phyloP scores from a whole-genome alignment of 1,284 basidiomycete genomes.

The Chondrostereum purpureum region DNA sequence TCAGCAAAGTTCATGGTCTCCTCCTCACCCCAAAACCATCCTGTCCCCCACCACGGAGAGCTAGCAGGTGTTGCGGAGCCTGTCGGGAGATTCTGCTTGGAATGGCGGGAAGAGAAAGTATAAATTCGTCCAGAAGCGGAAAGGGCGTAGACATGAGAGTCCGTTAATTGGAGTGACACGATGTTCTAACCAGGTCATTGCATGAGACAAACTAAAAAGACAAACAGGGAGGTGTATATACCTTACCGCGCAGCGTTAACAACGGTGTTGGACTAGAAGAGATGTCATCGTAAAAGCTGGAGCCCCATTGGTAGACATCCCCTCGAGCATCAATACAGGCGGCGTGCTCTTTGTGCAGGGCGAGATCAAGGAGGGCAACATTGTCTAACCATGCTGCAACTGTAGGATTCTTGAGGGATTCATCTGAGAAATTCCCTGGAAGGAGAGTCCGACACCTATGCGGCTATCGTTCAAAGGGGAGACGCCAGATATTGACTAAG shows the following conservation, averaged over 20 bases:
- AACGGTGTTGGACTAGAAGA: slow-evolving; percentile 28
- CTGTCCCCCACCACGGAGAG: slow-evolving; percentile 46
- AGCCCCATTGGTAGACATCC: slow-evolving; percentile 88
- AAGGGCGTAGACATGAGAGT: slow-evolving; percentile 63
- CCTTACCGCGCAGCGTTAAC: slow-evolving; percentile 68
- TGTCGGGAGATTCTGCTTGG: slow-evolving; percentile 38
- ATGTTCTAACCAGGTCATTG: slow-evolving; percentile 63
- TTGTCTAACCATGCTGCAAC: slow-evolving; percentile 50
- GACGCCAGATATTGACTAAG: neutral
- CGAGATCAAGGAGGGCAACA: slow-evolving; percentile 71
- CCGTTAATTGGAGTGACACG: slow-evolving; percentile 48
- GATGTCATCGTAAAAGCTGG: slow-evolving; percentile 42
- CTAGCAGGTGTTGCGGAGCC: slow-evolving; percentile 33
- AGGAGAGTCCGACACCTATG: slow-evolving; percentile 40
- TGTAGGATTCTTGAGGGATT: slow-evolving; percentile 41
- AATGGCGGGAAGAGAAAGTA: slow-evolving; percentile 44
- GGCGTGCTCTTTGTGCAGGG: slow-evolving; percentile 67
- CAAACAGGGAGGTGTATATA: slow-evolving; percentile 24
- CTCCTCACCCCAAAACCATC: slow-evolving; percentile 54
- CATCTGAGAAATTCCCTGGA: slow-evolving; percentile 27
- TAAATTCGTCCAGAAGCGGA: slow-evolving; percentile 72
- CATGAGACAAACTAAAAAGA: slow-evolving; percentile 2
- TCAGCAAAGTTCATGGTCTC: slow-evolving; percentile 43
- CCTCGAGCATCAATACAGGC: slow-evolving; percentile 84
- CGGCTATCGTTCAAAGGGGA: slow-evolving; percentile 5